phyloP scores from a whole-genome alignment of 179 eudicot species.

The Corrigiola litoralis region DNA sequence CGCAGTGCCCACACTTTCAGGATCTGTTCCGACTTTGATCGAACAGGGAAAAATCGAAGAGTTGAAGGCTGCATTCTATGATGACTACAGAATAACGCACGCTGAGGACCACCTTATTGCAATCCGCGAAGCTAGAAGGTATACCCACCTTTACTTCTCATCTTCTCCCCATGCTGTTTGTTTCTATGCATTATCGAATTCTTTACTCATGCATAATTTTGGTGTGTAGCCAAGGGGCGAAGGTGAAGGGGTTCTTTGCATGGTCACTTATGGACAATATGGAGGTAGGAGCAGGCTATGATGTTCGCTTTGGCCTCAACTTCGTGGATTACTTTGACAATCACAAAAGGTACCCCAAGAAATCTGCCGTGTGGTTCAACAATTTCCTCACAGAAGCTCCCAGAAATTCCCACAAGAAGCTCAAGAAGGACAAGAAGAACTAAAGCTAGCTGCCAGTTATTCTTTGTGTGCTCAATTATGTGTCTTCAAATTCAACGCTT shows the following conservation, averaged over 20 bases:
- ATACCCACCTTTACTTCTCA: too few relatives aligned
- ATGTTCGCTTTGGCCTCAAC: conserved; percentile 65
- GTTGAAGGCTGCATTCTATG: conserved; percentile 1
- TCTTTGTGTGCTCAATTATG: too few relatives aligned
- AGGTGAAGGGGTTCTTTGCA: conserved; percentile 70
- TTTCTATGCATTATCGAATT: too few relatives aligned
- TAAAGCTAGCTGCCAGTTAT: too few relatives aligned
- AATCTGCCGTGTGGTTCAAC: conserved; percentile 72
- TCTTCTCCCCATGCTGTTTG: too few relatives aligned
- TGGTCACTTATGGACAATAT: conserved; percentile 82
- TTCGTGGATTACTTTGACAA: conserved; percentile 61
- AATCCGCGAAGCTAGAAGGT: conserved; percentile 12
- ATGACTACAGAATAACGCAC: conserved; percentile 12
- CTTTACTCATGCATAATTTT: too few relatives aligned
- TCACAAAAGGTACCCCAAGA: conserved; percentile 59
- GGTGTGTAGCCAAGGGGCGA: too few relatives aligned
- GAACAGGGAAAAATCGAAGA: conserved; percentile 7
- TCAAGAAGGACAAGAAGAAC: too few relatives aligned
- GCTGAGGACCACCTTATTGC: conserved; percentile 6
- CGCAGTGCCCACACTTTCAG: not conserved
- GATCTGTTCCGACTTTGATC: conserved; percentile 1
- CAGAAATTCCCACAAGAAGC: too few relatives aligned
- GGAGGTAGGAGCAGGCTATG: conserved; percentile 77
- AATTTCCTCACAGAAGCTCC: conserved; percentile 33
- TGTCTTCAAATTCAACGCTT: too few relatives aligned